Conservation (phyloP, 345 rosid species). For the Raphanus sativus region DNA sequence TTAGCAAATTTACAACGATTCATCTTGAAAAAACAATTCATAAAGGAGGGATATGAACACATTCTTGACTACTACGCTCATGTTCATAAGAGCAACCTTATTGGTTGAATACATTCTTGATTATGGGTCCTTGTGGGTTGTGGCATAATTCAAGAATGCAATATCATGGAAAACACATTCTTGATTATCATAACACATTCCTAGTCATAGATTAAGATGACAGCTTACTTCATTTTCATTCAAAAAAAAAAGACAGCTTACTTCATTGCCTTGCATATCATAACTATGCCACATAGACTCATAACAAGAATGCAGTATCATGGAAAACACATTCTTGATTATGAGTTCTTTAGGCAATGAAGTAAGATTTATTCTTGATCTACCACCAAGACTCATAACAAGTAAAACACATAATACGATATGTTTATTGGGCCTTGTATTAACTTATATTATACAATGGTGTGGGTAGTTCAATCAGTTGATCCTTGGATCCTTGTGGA, state of each 20-base stretch:
- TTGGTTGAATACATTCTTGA: too few species aligned
- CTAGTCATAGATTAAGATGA: too few species aligned
- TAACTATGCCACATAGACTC: not conserved
- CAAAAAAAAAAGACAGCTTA: too few species aligned
- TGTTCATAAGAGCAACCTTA: not conserved
- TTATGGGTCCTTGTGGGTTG: too few species aligned
- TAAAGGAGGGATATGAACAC: not conserved
- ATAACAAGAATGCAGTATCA: too few species aligned
- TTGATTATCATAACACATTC: too few species aligned
- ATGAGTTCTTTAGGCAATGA: not conserved
- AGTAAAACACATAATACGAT: not conserved
- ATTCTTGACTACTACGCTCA: not conserved
- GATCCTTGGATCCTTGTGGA: not conserved
- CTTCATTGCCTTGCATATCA: too few species aligned
- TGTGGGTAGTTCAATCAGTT: not conserved
- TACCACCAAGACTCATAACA: not conserved
- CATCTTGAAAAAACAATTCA: not conserved
- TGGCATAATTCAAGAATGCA: too few species aligned
- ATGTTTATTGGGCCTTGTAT: not conserved
- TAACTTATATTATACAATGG: not conserved
- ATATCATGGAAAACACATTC: too few species aligned
- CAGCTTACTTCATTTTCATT: too few species aligned
- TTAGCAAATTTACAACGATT: not conserved
- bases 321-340: too few species aligned
- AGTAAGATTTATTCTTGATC: not conserved